These are phyloP conservation scores for Sindora glabra DNA, from an alignment of 306 rosid species.

Conservation along the genomic window DNA sequence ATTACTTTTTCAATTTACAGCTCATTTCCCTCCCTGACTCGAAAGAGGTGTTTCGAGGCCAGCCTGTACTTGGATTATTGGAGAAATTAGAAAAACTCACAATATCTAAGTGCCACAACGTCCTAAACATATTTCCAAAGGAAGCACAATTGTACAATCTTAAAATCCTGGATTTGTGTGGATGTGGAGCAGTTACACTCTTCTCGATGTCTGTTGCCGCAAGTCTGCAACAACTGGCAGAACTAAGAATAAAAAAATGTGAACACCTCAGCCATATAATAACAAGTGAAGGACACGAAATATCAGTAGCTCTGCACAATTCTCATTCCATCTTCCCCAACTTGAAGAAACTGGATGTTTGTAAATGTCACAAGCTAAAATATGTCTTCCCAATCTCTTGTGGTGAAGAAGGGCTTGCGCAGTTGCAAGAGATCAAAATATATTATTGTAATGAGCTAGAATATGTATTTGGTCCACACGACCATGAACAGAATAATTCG, in stretches of 20 bases:
- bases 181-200: no score
- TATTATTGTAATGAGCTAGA: not conserved
- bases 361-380: not conserved
- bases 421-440: not conserved
- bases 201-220: not conserved
- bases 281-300: no score
- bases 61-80: not conserved
- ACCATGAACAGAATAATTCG: no score
- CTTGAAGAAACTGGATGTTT: not conserved
- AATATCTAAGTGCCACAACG: not conserved
- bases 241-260: not conserved
- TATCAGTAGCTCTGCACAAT: no score
- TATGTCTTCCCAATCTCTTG: not conserved
- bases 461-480: not conserved
- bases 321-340: no score
- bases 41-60: not conserved
- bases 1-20: no score
- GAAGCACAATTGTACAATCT: not conserved
- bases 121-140: not conserved
- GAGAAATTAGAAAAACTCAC: not conserved
- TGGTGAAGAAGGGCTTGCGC: no score
- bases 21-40: no score
- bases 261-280: not conserved
- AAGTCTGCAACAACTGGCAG: not conserved
- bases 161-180: not conserved